Percentiles rank a stretch among this genome's conserved stretches.
Conservation (phyloP, 164 flowering plant genomes). For the Berberis vulgaris region DNA sequence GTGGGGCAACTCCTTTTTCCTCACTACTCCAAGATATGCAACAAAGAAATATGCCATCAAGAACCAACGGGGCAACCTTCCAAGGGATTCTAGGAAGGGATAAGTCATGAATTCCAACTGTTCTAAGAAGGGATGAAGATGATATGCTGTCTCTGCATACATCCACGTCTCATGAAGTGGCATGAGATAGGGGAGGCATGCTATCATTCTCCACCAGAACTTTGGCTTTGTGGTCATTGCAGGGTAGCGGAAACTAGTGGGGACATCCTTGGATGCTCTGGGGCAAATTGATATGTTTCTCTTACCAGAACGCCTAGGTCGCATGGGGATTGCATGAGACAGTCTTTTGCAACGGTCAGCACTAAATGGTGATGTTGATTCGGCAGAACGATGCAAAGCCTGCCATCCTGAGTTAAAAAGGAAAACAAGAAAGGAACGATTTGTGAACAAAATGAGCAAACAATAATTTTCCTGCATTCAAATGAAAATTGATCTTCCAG, state of each 20-base stretch:
- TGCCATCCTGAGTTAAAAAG: slow-evolving; percentile 9
- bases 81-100: slow-evolving; percentile 57
- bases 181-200: slow-evolving; percentile 81
- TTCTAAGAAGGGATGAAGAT: slow-evolving; percentile 72
- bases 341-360: slow-evolving; percentile 33
- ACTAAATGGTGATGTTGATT: slow-evolving; percentile 27
- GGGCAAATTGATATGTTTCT: slow-evolving; percentile 17
- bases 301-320: slow-evolving; percentile 16
- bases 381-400: slow-evolving; percentile 23
- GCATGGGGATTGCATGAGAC: slow-evolving; percentile 19
- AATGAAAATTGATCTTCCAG: background rate
- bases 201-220: slow-evolving; percentile 91
- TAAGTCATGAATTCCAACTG: slow-evolving; percentile 50
- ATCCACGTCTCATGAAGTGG: slow-evolving; percentile 92
- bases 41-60: slow-evolving; percentile 61
- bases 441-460: background rate
- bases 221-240: slow-evolving; percentile 72
- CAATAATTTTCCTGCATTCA: background rate
- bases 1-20: slow-evolving; percentile 90
- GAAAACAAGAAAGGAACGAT: background rate
- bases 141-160: slow-evolving; percentile 77
- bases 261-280: slow-evolving; percentile 67
- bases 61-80: slow-evolving; percentile 67
- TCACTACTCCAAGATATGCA: slow-evolving; percentile 71
- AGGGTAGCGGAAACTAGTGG: slow-evolving; percentile 49